Conservation (phyloP, 257 asterid species). For the Solanum chilense region DNA sequence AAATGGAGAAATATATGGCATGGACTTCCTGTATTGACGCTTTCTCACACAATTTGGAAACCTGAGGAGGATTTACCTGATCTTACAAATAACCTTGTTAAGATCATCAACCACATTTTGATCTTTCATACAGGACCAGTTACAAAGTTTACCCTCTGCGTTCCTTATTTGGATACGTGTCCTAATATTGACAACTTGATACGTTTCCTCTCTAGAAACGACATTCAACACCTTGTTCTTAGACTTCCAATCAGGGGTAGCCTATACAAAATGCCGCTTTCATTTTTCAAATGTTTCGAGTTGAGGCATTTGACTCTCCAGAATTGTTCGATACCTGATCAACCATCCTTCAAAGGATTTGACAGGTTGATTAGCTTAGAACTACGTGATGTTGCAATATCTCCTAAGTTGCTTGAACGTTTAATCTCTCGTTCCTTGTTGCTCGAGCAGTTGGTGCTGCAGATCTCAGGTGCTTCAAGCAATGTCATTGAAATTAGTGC, state of each 20-base stretch:
- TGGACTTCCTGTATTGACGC: background rate
- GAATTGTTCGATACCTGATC: background rate
- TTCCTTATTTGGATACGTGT: background rate
- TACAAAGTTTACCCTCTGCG: slow-evolving; percentile 1
- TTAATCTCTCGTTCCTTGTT: background rate
- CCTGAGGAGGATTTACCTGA: background rate
- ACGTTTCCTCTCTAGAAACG: background rate
- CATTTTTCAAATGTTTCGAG: background rate
- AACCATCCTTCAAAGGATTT: background rate
- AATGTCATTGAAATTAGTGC: background rate
- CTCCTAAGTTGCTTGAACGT: background rate
- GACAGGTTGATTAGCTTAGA: background rate
- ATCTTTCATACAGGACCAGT: slow-evolving; percentile 7
- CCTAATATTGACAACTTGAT: slow-evolving; percentile 4
- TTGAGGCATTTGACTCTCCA: background rate
- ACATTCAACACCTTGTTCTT: background rate
- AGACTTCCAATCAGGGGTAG: background rate
- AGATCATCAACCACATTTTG: background rate
- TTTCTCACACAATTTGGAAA: background rate
- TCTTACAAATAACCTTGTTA: background rate
- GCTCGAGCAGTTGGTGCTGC: background rate
- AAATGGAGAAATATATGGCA: background rate
- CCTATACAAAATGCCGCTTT: background rate
- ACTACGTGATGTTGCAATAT: background rate
- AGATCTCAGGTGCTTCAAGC: background rate